A percentile compares a stretch with the other conserved stretches of the same genome.
Evolutionary conservation across 768 basidiomycete species (phyloP).

Genomic region (Lactarius indigo): DNA sequence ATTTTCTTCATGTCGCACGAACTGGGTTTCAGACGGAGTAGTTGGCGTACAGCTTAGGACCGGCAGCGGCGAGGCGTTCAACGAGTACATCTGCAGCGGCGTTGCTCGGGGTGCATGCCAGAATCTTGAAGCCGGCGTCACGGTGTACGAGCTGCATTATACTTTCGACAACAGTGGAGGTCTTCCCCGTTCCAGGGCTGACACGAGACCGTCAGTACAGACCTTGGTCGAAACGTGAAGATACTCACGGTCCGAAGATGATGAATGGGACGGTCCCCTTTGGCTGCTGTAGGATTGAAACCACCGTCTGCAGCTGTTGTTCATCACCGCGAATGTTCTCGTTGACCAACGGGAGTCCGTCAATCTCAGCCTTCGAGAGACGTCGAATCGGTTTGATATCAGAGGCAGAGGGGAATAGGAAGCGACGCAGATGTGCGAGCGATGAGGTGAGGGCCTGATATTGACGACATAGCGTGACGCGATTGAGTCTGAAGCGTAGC

Average conservation of each 20-base stretch:
- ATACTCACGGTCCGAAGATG: constrained; percentile 59
- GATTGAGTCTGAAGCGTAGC: constrained; percentile 52
- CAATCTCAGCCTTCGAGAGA: constrained; percentile 22
- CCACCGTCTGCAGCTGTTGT: constrained; percentile 48
- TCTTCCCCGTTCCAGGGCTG: constrained; percentile 43
- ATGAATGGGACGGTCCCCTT: constrained; percentile 53
- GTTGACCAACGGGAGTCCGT: constrained; percentile 36
- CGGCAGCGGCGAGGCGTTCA: constrained; percentile 26
- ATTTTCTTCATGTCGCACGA: constrained; percentile 39
- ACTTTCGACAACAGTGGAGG: constrained; percentile 37
- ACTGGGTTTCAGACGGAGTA: constrained; percentile 55
- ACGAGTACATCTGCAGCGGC: constrained; percentile 37
- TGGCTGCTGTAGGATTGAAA: constrained; percentile 41
- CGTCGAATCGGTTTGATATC: constrained; percentile 30
- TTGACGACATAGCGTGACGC: constrained; percentile 53
- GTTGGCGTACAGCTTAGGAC: constrained; percentile 28
- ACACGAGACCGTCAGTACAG: background rate
- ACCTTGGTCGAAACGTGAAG: background rate
- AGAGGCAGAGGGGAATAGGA: constrained; percentile 45
- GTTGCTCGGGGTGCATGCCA: constrained; percentile 39
- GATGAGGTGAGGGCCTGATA: constrained; percentile 52
- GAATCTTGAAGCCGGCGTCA: constrained; percentile 28
- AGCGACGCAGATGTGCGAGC: constrained; percentile 39
- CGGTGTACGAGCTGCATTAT: constrained; percentile 34
- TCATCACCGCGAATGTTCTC: constrained; percentile 43